Base-by-base conservation (phyloP, 768 basidiomycete species). In the Amanita rubescens region DNA sequence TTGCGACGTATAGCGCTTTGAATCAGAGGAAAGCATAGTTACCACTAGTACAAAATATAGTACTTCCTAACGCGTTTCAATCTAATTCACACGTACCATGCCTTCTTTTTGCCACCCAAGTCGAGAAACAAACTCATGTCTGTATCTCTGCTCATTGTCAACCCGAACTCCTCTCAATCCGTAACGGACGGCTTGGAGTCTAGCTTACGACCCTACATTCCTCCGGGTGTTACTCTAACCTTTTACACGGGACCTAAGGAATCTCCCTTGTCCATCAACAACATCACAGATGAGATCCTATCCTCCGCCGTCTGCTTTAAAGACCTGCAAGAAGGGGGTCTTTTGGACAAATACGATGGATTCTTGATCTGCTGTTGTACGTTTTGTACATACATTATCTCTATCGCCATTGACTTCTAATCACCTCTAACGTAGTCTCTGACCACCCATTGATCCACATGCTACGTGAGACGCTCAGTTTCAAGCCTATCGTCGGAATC, bases 311-410 rank as follows among this genome's bases (percentile, higher is more conserved):
- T 58, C 5, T 71, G 70, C 53, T 66, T 66, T 34, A 46, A 50
- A 7, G 67, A 71, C 50, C 61, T 73, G 38, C 33, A 56, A 12
- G 49, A 27, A 0, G 60, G 65, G 46, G 55, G 58, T 4, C 56
- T 66, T 15, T 55, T 69, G 5, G 65, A 68, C 19, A 45, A 58
- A 49, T 59, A 66, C 52, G 71, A 71, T 53, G 71, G 69, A 0
- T 70, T 70, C 52, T 55, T 73, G 25, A 68, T 72, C 22, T 69
- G 69, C 59, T 73, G 71, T 56, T 73, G 69, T 71, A 51, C 57
- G 70, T 62, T 1, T 0, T 9, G 7, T 4, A n/a, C 17, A 17
- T n/a, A 1, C 9, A 24, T 12, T 20, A 38, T 33, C 56, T 22
- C 20, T 17, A 17, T 33, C 25, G 51, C 22, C 45, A 12, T 17